Base-by-base conservation (phyloP, 352 stramenopile genomes). In the Phytopythium vexans region DNA sequence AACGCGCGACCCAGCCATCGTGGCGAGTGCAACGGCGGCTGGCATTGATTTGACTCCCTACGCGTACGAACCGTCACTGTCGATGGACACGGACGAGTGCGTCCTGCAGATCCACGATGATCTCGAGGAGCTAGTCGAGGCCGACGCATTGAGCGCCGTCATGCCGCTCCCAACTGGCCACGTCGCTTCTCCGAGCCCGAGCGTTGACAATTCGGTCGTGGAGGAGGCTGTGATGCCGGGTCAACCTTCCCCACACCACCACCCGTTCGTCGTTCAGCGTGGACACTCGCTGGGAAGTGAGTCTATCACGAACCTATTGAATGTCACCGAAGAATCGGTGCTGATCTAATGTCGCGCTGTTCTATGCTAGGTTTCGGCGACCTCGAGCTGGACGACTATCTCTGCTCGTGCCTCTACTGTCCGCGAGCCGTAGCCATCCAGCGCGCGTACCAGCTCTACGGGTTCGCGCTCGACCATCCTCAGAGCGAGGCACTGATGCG, bases 321-420 rank as follows among this genome's bases (percentile, higher is more conserved):
- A 27, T 27, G 21, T 2, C 21, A 27, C 21, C 21, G 2, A 27
- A 27, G 21, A 27, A 1, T 27, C 21, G 21, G 21, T 2, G 2
- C 2, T 27, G 21, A 27, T 27, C 21, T 27, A 27, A 27, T 2
- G 21, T 27, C 2, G 21, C 21, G 21, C 21, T 27, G 21, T 27
- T 27, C 21, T 27, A 27, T 27, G 21, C 21, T 27, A 54, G 48
- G 44, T 6, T 40, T 32, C 14, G 44, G 31, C 12, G 7, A 6
- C 14, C 48, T 54, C 8, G 37, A 54, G 38, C 60, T 83, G 6
- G 62, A 73, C 15, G 69, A 86, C 52, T 89, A 92, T 48, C 49
- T 89, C 41, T 92, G 81, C 53, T 57, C 60, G 33, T 92, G 81
- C 54, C 75, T 85, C 41, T 61, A 72, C 42, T 92, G 81, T 51